Base-by-base conservation (phyloP, 2,329 filamentous ascomycete genomes). In the Clarireedia monteithiana region DNA sequence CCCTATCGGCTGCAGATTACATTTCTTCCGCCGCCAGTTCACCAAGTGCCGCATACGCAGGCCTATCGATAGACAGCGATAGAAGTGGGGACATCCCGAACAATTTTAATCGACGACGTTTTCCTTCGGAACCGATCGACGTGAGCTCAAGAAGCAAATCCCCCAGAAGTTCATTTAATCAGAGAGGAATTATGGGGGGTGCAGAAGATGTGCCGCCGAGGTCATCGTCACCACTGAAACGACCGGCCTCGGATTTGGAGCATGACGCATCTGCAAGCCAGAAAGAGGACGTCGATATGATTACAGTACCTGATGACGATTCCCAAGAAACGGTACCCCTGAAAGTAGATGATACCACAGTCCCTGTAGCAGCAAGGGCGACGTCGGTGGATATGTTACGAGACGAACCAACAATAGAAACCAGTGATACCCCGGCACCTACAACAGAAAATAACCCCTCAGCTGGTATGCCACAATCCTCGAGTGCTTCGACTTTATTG, bases 201-300 rank as follows among this genome's bases (percentile, higher is more conserved):
- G 78, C 81, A 69, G 74, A 77, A 62, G 79, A 84, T 59, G 66
- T 76, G 24, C 75, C 78, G 57, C 78, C 84, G 46, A 77, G 83
- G 63, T 83, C 83, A 20, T 84, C 82, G 27, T 86, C 83, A 20
- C 83, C 83, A 6, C 70, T 85, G 56, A 86, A 86, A 71, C 76
- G 83, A 66, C 77, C 78, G 60, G 82, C 82, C 38, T 83, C 67
- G 15, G 66, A 69, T 48, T 50, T 70, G 27, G 68, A 69, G 47
- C 58, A 56, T 14, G 66, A 68, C 23, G 57, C 48, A 12, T 49
- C 57, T 9, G 59, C 63, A 24, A 64, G 56, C 38, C 62, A 64
- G 50, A 63, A 64, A 30, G 64, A 70, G 48, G 67, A 70, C 65
- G 64, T 69, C 17, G 66, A 69, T 40, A 69, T 69, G 67, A 62